Conservation (phyloP, 2,329 filamentous ascomycete species). For the Cordyceps pruinosa region DNA sequence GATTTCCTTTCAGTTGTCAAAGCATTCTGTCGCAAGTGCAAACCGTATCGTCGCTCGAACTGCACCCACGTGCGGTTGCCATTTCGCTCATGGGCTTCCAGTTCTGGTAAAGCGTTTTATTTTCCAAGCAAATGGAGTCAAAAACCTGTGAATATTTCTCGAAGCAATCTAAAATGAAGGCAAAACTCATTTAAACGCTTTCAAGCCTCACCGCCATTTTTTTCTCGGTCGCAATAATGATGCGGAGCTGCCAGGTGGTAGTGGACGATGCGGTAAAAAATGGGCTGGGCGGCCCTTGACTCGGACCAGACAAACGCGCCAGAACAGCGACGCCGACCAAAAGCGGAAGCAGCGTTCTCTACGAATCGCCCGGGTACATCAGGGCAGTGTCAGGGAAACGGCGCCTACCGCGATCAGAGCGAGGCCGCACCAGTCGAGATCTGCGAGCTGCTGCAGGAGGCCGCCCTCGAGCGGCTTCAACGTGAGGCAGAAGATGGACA, state of each 20-base stretch:
- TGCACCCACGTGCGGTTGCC: no score
- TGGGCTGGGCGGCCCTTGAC: constrained; percentile 20
- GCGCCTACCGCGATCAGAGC: constrained; percentile 20
- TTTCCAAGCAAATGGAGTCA: no score
- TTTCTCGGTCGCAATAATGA: background rate
- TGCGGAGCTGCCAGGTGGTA: constrained; percentile 16
- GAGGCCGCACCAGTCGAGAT: constrained; percentile 25
- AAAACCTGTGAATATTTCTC: no score
- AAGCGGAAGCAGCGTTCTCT: constrained; percentile 27
- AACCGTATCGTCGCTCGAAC: no score
- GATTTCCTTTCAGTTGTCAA: no score
- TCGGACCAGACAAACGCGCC: constrained; percentile 25
- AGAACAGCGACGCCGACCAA: constrained; percentile 23
- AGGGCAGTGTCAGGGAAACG: constrained; percentile 22
- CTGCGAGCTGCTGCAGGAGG: constrained; percentile 22
- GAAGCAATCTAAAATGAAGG: no score
- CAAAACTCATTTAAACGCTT: no score
- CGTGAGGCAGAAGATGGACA: constrained; percentile 20
- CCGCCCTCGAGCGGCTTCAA: constrained; percentile 5
- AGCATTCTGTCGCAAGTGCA: no score
- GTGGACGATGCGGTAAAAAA: constrained; percentile 25
- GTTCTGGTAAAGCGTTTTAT: no score
- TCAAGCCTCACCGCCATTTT: background rate
- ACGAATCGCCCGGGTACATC: constrained; percentile 29
- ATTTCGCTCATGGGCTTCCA: no score